phyloP scores from a whole-genome alignment of 2,329 filamentous ascomycete species.

The Aspergillus ibericus region DNA sequence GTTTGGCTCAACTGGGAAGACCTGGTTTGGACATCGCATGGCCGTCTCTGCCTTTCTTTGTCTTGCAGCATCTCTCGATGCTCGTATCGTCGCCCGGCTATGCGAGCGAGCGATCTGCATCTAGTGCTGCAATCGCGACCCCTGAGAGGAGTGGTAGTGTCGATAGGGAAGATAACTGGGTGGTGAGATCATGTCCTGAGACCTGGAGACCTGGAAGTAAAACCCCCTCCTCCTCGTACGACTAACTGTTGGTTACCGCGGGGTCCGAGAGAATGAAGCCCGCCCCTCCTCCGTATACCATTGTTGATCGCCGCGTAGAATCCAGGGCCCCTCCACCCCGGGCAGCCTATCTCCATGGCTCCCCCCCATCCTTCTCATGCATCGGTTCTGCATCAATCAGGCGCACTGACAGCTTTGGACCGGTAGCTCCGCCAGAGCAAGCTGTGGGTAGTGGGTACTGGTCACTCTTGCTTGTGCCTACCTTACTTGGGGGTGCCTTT shows the following conservation, averaged over 20 bases:
- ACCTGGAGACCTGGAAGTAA: neutral
- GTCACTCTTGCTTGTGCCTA: neutral
- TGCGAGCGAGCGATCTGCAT: constrained; percentile 2
- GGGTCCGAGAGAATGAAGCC: neutral
- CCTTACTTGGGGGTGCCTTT: neutral
- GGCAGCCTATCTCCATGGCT: constrained; percentile 18
- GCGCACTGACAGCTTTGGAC: constrained; percentile 18
- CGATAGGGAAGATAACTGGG: neutral
- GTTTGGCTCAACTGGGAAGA: neutral
- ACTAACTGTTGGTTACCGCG: neutral
- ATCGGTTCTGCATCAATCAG: constrained; percentile 14
- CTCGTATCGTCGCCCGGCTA: neutral
- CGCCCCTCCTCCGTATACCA: neutral
- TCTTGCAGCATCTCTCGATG: neutral
- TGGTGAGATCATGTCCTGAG: too few species aligned
- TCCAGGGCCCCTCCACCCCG: constrained; percentile 11
- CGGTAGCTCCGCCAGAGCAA: constrained; percentile 8
- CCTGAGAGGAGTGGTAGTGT: neutral
- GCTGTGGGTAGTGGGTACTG: neutral
- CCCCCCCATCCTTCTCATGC: constrained; percentile 19
- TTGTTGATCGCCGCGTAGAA: constrained; percentile 10
- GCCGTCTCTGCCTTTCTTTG: neutral
- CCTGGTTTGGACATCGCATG: neutral
- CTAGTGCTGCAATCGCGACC: neutral
- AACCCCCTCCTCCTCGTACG: neutral